A percentile compares a stretch with the other conserved stretches of the same genome.
These are phyloP conservation scores for Curvularia hawaiiensis DNA, from an alignment of 2,329 filamentous ascomycete species.

Conservation along the genomic window DNA sequence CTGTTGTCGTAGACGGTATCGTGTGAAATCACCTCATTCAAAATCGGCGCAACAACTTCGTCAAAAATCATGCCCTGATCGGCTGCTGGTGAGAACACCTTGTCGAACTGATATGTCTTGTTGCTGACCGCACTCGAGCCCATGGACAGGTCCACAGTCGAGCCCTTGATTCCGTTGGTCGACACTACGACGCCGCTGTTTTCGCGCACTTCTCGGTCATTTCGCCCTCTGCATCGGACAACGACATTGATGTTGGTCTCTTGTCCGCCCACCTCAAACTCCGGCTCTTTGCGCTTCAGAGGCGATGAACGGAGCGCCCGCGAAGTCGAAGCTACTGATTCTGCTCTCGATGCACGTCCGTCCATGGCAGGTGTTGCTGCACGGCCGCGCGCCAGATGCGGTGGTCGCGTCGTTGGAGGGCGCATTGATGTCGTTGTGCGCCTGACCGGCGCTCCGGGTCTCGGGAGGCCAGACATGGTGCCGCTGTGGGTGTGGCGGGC, in stretches of 20 bases:
- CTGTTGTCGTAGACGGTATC: neutral
- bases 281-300: slow-evolving; percentile 84
- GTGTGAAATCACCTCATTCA: slow-evolving; percentile 75
- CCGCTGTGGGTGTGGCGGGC: slow-evolving; percentile 20
- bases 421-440: slow-evolving; percentile 57
- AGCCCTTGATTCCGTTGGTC: slow-evolving; percentile 87
- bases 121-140: slow-evolving; percentile 91
- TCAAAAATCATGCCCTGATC: slow-evolving; percentile 95
- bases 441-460: slow-evolving; percentile 57
- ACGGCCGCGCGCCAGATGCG: slow-evolving; percentile 56
- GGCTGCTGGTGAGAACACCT: slow-evolving; percentile 92
- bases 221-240: slow-evolving; percentile 90
- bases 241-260: slow-evolving; percentile 99
- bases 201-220: slow-evolving; percentile 88
- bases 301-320: slow-evolving; percentile 52
- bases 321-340: slow-evolving; percentile 64
- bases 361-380: slow-evolving; percentile 54
- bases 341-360: slow-evolving; percentile 70
- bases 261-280: slow-evolving; percentile 75
- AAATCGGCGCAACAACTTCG: slow-evolving; percentile 88
- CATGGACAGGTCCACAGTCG: slow-evolving; percentile 85
- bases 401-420: slow-evolving; percentile 59
- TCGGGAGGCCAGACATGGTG: slow-evolving; percentile 60
- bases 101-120: slow-evolving; percentile 96
- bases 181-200: slow-evolving; percentile 92